Evolutionary conservation across 129 eudicot species (phyloP).

Genomic region (Lactuca saligna): DNA sequence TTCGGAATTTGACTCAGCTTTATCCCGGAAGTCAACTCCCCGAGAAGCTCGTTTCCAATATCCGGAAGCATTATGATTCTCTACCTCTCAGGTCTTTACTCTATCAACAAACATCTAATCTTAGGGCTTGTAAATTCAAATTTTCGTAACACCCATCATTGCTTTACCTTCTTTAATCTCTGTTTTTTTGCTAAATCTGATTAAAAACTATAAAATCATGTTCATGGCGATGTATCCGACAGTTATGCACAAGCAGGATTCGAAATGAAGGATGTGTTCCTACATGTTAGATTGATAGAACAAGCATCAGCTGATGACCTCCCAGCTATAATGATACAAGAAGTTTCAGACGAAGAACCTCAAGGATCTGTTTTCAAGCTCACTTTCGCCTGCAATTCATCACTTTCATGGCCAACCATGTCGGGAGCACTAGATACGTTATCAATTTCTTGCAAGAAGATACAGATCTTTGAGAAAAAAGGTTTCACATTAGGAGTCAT

Average conservation of each 20-base stretch:
- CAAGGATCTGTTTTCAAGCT: conserved; percentile 68
- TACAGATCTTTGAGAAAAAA: conserved; percentile 97
- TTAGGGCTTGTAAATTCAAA: neutral
- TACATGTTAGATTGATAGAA: conserved; percentile 89
- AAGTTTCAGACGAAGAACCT: conserved; percentile 61
- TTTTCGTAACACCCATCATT: neutral
- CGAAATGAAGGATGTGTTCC: conserved; percentile 96
- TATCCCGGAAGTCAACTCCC: conserved; percentile 99
- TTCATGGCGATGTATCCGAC: conserved; percentile 30
- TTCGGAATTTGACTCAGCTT: conserved; percentile 90
- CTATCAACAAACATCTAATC: neutral
- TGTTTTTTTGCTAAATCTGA: conserved; percentile 14
- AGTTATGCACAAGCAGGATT: conserved; percentile 98
- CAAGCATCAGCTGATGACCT: conserved; percentile 77
- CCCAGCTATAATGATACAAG: conserved; percentile 85
- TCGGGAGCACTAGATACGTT: conserved; percentile 76
- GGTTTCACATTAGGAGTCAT: conserved; percentile 79
- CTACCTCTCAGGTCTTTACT: conserved; percentile 73
- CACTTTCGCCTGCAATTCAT: conserved; percentile 78
- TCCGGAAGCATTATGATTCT: conserved; percentile 94
- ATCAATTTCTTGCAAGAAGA: conserved; percentile 85
- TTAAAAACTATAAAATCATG: conserved; percentile 7
- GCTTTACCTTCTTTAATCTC: neutral
- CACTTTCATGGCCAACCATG: conserved; percentile 86
- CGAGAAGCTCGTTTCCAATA: conserved; percentile 88